phyloP scores from a whole-genome alignment of 2,329 filamentous ascomycete species.

The Xylaria sp. region DNA sequence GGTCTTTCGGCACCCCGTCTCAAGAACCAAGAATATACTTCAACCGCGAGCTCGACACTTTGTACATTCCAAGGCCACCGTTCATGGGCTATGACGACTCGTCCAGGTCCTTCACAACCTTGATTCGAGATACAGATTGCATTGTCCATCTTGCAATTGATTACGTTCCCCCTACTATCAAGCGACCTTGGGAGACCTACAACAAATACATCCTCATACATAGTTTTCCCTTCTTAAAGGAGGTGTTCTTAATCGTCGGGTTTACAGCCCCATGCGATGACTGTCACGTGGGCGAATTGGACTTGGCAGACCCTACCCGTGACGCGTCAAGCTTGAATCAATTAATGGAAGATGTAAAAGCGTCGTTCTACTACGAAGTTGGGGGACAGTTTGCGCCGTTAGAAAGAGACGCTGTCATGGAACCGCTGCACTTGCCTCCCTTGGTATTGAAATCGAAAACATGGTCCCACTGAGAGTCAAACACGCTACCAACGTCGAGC shows the following conservation, averaged over 20 bases:
- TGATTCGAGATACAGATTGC: slow-evolving; percentile 51
- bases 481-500: neutral
- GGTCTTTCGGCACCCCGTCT: slow-evolving; percentile 51
- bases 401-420: slow-evolving; percentile 42
- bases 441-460: slow-evolving; percentile 48
- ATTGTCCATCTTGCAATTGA: slow-evolving; percentile 58
- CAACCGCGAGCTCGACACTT: slow-evolving; percentile 48
- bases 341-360: slow-evolving; percentile 47
- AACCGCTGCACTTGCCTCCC: slow-evolving; percentile 43
- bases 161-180: slow-evolving; percentile 57
- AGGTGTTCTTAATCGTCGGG: slow-evolving; percentile 53
- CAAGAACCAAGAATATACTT: slow-evolving; percentile 50
- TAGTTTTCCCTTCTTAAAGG: slow-evolving; percentile 47
- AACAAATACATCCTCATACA: slow-evolving; percentile 60
- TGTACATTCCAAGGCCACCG: slow-evolving; percentile 55
- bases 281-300: slow-evolving; percentile 36
- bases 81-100: slow-evolving; percentile 56
- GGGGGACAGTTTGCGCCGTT: slow-evolving; percentile 37
- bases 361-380: slow-evolving; percentile 49
- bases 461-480: slow-evolving; percentile 27
- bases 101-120: slow-evolving; percentile 55
- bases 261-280: slow-evolving; percentile 31
- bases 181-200: slow-evolving; percentile 63
- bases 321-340: slow-evolving; percentile 41
- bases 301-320: slow-evolving; percentile 41